Percentiles rank a stretch among this genome's conserved stretches.
These are phyloP conservation scores for Cucumis melo DNA, from an alignment of 306 rosid genomes.

Conservation along the genomic window DNA sequence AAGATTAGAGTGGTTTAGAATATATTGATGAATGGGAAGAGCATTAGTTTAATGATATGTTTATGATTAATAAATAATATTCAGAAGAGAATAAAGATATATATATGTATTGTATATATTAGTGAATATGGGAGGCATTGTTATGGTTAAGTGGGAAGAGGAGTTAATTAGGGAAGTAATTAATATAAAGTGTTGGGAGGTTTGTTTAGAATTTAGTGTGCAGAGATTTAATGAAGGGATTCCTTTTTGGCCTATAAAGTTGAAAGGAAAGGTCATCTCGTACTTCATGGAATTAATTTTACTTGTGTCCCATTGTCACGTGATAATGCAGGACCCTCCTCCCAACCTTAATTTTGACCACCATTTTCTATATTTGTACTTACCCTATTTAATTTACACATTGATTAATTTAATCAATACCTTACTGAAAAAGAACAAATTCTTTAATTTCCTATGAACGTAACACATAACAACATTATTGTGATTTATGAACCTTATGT, in stretches of 20 bases:
- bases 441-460: too few relatives aligned
- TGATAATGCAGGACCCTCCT: neutral
- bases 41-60: neutral
- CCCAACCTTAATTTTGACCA: neutral
- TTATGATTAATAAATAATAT: neutral
- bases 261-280: neutral
- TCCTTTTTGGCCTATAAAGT: neutral
- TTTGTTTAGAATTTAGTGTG: neutral
- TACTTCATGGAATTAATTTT: neutral
- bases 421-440: too few relatives aligned
- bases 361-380: too few relatives aligned
- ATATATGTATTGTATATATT: neutral
- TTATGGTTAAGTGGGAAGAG: neutral
- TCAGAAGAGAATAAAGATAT: neutral
- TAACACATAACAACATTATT: too few relatives aligned
- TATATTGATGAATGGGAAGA: neutral
- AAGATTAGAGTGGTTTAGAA: neutral
- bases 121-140: neutral
- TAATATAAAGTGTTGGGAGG: neutral
- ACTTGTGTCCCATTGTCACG: neutral
- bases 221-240: neutral
- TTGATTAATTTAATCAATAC: too few relatives aligned
- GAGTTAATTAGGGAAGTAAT: neutral
- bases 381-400: too few relatives aligned
- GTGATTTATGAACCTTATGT: too few relatives aligned